These are phyloP conservation scores for Gentiana macrophylla DNA, from an alignment of 257 asterid genomes.

Conservation along the genomic window DNA sequence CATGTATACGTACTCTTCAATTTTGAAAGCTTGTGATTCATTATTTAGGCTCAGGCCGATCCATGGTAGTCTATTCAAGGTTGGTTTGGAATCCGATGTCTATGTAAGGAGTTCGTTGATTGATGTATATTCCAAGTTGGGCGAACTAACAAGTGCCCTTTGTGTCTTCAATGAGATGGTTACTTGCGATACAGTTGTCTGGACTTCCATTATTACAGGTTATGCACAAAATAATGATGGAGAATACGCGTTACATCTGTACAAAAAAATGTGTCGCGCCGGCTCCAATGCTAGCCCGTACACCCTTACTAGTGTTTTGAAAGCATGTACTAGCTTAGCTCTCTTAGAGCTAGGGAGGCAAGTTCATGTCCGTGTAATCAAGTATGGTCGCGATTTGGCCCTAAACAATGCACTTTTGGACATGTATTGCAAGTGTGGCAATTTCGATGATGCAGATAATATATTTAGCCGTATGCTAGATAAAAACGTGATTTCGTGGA, in stretches of 20 bases:
- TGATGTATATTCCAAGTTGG: constrained; percentile 61
- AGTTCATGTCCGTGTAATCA: constrained; percentile 71
- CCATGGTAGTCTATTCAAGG: constrained; percentile 62
- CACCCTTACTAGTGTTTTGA: constrained; percentile 64
- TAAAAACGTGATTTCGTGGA: constrained; percentile 37
- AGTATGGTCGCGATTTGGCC: constrained; percentile 59
- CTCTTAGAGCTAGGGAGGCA: constrained; percentile 76
- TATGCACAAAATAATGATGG: constrained; percentile 85
- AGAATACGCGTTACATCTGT: constrained; percentile 61
- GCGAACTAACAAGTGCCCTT: constrained; percentile 36
- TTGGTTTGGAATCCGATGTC: constrained; percentile 72
- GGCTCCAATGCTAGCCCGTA: constrained; percentile 56
- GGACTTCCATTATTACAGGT: constrained; percentile 82
- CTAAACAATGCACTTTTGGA: constrained; percentile 70
- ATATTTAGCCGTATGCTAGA: constrained; percentile 27
- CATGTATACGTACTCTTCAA: constrained; percentile 83
- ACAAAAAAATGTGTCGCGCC: constrained; percentile 58
- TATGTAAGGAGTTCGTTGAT: constrained; percentile 74
- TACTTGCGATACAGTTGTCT: constrained; percentile 67
- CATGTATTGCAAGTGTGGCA: constrained; percentile 44
- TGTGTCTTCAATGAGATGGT: constrained; percentile 52
- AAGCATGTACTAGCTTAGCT: constrained; percentile 81
- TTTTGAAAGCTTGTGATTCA: constrained; percentile 66
- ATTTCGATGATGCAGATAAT: constrained; percentile 20
- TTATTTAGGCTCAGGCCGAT: constrained; percentile 36